phyloP scores from a whole-genome alignment of 2,329 filamentous ascomycete genomes.

The Aphanocladium album region DNA sequence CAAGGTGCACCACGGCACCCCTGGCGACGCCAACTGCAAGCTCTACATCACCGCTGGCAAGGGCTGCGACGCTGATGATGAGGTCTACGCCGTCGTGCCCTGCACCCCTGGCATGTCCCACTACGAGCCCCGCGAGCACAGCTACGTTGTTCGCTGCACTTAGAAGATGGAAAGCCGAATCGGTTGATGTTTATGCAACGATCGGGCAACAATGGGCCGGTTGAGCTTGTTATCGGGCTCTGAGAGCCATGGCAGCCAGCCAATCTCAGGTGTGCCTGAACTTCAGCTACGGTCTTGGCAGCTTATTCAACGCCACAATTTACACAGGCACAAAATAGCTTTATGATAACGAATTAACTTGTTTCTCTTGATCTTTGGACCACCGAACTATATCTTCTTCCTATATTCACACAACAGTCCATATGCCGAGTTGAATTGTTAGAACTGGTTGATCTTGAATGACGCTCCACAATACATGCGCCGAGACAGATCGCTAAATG shows the following conservation, averaged over 20 bases:
- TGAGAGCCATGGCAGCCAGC: background rate
- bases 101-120: background rate
- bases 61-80: background rate
- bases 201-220: background rate
- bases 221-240: background rate
- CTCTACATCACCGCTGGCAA: background rate
- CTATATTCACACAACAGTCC: too few species aligned
- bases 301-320: background rate
- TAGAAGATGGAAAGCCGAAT: background rate
- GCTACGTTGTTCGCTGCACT: background rate
- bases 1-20: slow-evolving; percentile 5
- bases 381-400: too few species aligned
- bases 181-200: background rate
- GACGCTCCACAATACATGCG: background rate
- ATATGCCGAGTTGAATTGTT: background rate
- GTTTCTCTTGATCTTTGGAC: background rate
- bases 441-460: background rate
- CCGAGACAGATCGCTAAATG: background rate
- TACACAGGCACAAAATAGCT: background rate
- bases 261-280: background rate
- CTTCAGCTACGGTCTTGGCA: background rate
- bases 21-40: slow-evolving; percentile 3
- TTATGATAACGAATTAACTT: background rate
- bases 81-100: background rate
- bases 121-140: slow-evolving; percentile 2